Evolutionary conservation across 2,329 filamentous ascomycete species (phyloP).

Genomic region (Diaporthe humulicola): DNA sequence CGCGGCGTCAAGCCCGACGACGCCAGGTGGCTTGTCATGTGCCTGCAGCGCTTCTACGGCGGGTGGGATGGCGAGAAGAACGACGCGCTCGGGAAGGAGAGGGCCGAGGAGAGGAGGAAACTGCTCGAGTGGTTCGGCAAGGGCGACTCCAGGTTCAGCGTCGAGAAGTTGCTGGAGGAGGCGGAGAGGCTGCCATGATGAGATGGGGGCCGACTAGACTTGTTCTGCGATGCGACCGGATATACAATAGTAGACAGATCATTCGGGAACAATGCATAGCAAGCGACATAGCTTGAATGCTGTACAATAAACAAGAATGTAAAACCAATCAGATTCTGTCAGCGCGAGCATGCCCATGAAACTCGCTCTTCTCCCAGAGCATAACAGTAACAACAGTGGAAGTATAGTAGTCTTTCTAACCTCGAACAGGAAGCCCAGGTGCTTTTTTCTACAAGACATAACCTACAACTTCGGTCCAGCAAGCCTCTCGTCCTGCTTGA

Average conservation of each 20-base stretch:
- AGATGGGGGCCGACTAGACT: neutral
- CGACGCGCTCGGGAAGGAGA: slow-evolving; percentile 62
- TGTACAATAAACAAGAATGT: slow-evolving; percentile 12
- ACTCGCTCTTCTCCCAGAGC: too few species aligned
- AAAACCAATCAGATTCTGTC: neutral
- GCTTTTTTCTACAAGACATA: neutral
- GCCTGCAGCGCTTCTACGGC: slow-evolving; percentile 93
- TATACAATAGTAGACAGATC: neutral
- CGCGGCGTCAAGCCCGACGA: slow-evolving; percentile 83
- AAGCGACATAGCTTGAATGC: neutral
- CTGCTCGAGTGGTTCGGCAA: slow-evolving; percentile 85
- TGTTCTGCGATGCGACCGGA: neutral
- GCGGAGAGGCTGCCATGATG: slow-evolving; percentile 79
- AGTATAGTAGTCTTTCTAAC: neutral
- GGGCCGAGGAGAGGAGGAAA: slow-evolving; percentile 72
- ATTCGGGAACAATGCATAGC: neutral
- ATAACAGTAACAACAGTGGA: neutral
- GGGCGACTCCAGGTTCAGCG: slow-evolving; percentile 83
- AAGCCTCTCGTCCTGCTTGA: slow-evolving; percentile 53
- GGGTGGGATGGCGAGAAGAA: slow-evolving; percentile 65
- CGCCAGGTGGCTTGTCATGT: slow-evolving; percentile 92
- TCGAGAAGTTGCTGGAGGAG: slow-evolving; percentile 90
- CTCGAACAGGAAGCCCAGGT: neutral
- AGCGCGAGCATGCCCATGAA: neutral
- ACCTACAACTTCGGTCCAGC: slow-evolving; percentile 55